Percentiles rank a stretch among this genome's conserved stretches.
Conservation (phyloP, 208 protist species). For the Leishmania arabica region DNA sequence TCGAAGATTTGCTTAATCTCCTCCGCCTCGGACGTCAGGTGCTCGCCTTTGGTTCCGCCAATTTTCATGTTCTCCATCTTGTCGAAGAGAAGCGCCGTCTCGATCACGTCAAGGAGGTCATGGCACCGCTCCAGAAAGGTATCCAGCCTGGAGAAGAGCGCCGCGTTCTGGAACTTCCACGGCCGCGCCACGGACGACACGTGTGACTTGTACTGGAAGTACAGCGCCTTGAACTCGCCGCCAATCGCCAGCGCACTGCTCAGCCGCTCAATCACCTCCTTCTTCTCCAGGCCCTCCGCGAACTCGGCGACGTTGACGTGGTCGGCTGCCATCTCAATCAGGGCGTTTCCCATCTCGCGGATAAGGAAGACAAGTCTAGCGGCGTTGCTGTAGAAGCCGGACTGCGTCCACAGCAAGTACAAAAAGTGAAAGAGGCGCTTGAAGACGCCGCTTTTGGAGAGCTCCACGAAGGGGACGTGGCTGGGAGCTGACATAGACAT, state of each 20-base stretch:
- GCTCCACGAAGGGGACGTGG: conserved; percentile 77
- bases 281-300: conserved; percentile 93
- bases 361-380: conserved; percentile 94
- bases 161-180: conserved; percentile 95
- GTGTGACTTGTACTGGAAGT: conserved; percentile 95
- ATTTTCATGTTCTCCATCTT: conserved; percentile 97
- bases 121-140: conserved; percentile 96
- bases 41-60: conserved; percentile 94
- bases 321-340: conserved; percentile 92
- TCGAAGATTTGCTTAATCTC: conserved; percentile 92
- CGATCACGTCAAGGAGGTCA: conserved; percentile 95
- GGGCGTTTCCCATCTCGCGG: conserved; percentile 94
- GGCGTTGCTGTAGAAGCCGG: conserved; percentile 93
- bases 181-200: conserved; percentile 73
- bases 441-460: conserved; percentile 82
- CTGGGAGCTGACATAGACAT: conserved; percentile 59
- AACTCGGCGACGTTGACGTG: conserved; percentile 92
- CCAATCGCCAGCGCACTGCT: conserved; percentile 86
- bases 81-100: conserved; percentile 95
- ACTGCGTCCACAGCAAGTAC: conserved; percentile 95
- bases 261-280: conserved; percentile 92
- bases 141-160: conserved; percentile 95
- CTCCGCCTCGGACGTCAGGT: conserved; percentile 85
- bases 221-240: conserved; percentile 93
- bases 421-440: conserved; percentile 93